Conservation (phyloP, 345 rosid species). For the Lepidium africanum region DNA sequence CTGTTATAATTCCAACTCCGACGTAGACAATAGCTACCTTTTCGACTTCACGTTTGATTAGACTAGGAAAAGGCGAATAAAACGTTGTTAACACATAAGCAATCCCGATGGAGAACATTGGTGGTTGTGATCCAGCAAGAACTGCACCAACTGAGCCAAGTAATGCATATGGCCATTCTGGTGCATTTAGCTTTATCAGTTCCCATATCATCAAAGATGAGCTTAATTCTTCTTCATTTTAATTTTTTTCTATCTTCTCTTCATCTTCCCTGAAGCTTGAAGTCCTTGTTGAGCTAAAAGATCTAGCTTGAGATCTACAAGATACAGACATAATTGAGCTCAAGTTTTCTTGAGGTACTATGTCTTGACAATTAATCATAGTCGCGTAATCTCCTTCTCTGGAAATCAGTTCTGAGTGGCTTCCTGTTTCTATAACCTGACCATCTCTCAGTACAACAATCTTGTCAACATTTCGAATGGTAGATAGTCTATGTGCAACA, state of each 20-base stretch:
- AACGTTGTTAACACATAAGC: conserved; percentile 57
- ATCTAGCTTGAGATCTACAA: conserved; percentile 35
- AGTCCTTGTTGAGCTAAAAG: conserved; percentile 14
- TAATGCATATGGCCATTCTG: conserved; percentile 77
- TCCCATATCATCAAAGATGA: conserved; percentile 42
- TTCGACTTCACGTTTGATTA: conserved; percentile 42
- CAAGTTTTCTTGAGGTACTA: conserved; percentile 28
- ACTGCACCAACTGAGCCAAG: conserved; percentile 78
- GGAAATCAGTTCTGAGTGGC: conserved; percentile 50
- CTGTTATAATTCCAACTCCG: conserved; percentile 38
- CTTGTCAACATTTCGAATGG: conserved; percentile 59
- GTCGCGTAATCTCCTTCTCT: conserved; percentile 60
- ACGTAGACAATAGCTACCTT: conserved; percentile 42
- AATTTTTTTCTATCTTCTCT: conserved; percentile 12
- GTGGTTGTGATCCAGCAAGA: conserved; percentile 64
- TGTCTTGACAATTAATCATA: conserved; percentile 48
- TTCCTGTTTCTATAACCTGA: conserved; percentile 62
- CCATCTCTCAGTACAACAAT: conserved; percentile 67
- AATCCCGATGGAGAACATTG: conserved; percentile 67
- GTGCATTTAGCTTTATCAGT: conserved; percentile 60
- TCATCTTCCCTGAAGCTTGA: conserved; percentile 28
- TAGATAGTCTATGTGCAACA: conserved; percentile 68
- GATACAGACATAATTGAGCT: conserved; percentile 33
- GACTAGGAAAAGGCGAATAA: conserved; percentile 38
- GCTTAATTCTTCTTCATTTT: conserved; percentile 5